phyloP scores from a whole-genome alignment of 768 basidiomycete species.

The Tylopilus subfusipes region DNA sequence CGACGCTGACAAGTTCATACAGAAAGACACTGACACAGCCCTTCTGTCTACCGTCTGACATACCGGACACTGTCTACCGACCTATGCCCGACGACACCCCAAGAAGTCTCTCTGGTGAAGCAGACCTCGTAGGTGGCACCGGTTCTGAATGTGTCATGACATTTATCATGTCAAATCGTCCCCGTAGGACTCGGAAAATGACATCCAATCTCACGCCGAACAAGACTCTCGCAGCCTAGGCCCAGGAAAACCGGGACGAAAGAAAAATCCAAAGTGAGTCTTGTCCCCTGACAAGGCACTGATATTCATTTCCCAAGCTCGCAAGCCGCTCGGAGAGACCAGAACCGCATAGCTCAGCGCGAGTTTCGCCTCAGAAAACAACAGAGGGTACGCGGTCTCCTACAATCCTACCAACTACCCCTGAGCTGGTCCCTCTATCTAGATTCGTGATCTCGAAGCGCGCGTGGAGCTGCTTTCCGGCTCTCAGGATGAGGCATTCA shows the following conservation, averaged over 20 bases:
- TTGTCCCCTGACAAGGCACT: constrained; percentile 7
- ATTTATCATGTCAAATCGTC: constrained; percentile 8
- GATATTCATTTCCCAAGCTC: constrained; percentile 49
- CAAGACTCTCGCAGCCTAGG: constrained; percentile 21
- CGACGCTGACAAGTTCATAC: background rate
- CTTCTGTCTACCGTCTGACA: background rate
- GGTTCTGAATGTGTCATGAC: constrained; percentile 10
- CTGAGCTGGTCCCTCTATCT: constrained; percentile 8
- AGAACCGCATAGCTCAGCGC: constrained; percentile 89
- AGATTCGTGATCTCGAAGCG: constrained; percentile 96
- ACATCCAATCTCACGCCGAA: constrained; percentile 49
- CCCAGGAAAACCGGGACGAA: constrained; percentile 55
- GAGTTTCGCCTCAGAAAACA: constrained; percentile 93
- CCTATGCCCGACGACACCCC: constrained; percentile 49
- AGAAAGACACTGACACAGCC: background rate
- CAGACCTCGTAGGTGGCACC: constrained; percentile 42
- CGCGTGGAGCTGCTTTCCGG: constrained; percentile 93
- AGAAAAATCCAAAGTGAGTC: constrained; percentile 85
- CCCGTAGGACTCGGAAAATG: constrained; percentile 65
- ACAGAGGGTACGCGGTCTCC: constrained; percentile 54
- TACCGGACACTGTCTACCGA: background rate
- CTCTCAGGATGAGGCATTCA: constrained; percentile 84
- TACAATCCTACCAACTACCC: background rate
- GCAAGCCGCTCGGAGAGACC: constrained; percentile 83
- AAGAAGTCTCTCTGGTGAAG: constrained; percentile 62